Base-by-base conservation (phyloP, 2,329 filamentous ascomycete species). In the Fusarium sp. region DNA sequence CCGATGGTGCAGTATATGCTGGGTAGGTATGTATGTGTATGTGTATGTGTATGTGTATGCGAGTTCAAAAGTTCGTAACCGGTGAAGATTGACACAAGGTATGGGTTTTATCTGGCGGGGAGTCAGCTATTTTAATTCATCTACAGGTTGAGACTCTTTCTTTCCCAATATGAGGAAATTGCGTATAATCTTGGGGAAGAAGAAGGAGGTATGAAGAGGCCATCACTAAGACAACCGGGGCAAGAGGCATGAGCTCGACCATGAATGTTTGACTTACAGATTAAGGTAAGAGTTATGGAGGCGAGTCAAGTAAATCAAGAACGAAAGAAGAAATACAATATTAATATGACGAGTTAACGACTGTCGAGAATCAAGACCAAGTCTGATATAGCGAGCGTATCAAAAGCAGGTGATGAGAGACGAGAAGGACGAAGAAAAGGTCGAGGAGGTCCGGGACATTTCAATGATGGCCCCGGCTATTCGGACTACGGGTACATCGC, bases 171-270 rank as follows among this genome's bases (percentile, higher is more conserved):
- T 37, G 45, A 23, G 42, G 39, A 40, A 15, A 46, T 62, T 57
- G 39, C n/a, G 36, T 37, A 29, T 47, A 21, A 20, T 41, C 41
- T 29, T 41, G 45, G 52, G 51, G 63, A 67, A 57, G 49, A 37
- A 36, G 61, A 66, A 37, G 31, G 61, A 66, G 61, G 49, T 40
- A 63, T 67, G 67, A 33, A 60, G 18, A 56, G 41, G 40, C 42
- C 20, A 60, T 69, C 66, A 27, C 63, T 35, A 53, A 54, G 66
- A 63, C 62, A 69, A 69, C 66, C 37, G 25, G 25, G 23, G 37
- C 29, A 53, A 29, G 56, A 61, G 35, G 48, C 40, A 33, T 37
- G 29, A 37, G 35, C 25, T 66, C 23, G 35, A 46, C 35, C 13
- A 31, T n/a, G n/a, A n/a, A n/a, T 43, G 23, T 53, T 48, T 45